Percentiles rank a stretch among this genome's conserved stretches.
Conservation (phyloP, 2,329 filamentous ascomycete species). For the Nemania sp. region DNA sequence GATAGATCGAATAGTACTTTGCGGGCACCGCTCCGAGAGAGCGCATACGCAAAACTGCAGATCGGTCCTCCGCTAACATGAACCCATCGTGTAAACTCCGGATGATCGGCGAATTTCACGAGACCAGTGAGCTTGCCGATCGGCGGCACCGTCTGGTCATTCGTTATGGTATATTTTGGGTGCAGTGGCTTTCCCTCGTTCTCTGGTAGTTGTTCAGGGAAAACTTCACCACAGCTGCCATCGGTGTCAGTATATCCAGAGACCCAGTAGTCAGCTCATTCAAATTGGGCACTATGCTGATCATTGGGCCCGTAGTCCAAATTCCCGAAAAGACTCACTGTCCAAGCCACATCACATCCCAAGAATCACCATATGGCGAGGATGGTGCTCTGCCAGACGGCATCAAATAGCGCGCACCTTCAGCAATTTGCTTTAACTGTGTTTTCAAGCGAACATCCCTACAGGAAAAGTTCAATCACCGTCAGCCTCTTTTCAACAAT, state of each 20-base stretch:
- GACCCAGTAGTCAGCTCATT: too few relatives aligned
- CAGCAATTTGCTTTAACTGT: conserved; percentile 39
- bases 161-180: background rate
- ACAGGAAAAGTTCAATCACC: background rate
- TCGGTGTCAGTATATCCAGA: background rate
- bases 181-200: conserved; percentile 26
- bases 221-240: conserved; percentile 35
- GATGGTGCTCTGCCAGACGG: conserved; percentile 26
- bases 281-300: too few relatives aligned
- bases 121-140: conserved; percentile 34
- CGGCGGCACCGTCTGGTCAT: conserved; percentile 30
- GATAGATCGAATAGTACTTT: conserved; percentile 38
- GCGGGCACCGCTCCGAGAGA: conserved; percentile 34
- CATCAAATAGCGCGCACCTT: conserved; percentile 39
- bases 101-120: conserved; percentile 33
- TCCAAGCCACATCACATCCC: conserved; percentile 38
- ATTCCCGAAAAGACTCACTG: conserved; percentile 28
- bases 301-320: conserved; percentile 23
- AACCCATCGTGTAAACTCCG: conserved; percentile 35
- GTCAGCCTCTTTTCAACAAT: background rate
- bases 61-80: conserved; percentile 35
- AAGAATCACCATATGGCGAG: conserved; percentile 36
- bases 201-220: conserved; percentile 34
- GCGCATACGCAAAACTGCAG: conserved; percentile 40
- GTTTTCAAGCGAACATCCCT: conserved; percentile 41